Evolutionary conservation across 2,329 filamentous ascomycete species (phyloP).

Genomic region (Xylaria sp.): DNA sequence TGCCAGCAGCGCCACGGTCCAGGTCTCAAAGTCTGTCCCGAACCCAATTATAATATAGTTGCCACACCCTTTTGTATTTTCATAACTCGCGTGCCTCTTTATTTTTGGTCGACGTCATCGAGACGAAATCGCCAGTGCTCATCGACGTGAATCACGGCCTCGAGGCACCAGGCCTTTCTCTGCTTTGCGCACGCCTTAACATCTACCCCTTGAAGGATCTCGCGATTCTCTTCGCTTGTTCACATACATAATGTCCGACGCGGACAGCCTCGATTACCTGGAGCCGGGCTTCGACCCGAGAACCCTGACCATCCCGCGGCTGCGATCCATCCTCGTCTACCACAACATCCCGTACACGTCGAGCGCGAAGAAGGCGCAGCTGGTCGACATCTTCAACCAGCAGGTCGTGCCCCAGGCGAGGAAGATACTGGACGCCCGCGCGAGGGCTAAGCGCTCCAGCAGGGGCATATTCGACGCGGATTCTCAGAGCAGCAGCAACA

Average conservation of each 20-base stretch:
- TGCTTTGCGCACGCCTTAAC: background rate
- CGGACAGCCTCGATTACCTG: conserved; percentile 77
- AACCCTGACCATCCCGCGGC: conserved; percentile 80
- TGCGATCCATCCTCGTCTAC: conserved; percentile 88
- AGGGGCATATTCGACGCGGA: conserved; percentile 76
- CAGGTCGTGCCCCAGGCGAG: conserved; percentile 77
- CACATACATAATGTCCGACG: conserved; percentile 64
- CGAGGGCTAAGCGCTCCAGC: conserved; percentile 82
- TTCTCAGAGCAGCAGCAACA: conserved; percentile 66
- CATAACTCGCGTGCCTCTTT: too few relatives aligned
- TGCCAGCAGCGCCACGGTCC: background rate
- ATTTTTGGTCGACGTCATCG: conserved; percentile 17
- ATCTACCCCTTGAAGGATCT: background rate
- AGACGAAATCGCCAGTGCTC: conserved; percentile 2
- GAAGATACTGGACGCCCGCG: conserved; percentile 74
- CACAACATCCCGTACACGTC: conserved; percentile 86
- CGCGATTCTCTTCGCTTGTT: background rate
- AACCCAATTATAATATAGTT: background rate
- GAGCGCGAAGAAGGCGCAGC: conserved; percentile 87
- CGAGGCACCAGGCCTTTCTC: background rate
- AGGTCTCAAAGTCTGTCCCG: conserved; percentile 1
- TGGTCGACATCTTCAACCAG: conserved; percentile 81
- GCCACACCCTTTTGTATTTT: background rate
- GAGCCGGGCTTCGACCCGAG: conserved; percentile 83
- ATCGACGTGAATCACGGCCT: conserved; percentile 3